phyloP scores from a whole-genome alignment of 2,329 filamentous ascomycete species.

The Sporothrix phasma region DNA sequence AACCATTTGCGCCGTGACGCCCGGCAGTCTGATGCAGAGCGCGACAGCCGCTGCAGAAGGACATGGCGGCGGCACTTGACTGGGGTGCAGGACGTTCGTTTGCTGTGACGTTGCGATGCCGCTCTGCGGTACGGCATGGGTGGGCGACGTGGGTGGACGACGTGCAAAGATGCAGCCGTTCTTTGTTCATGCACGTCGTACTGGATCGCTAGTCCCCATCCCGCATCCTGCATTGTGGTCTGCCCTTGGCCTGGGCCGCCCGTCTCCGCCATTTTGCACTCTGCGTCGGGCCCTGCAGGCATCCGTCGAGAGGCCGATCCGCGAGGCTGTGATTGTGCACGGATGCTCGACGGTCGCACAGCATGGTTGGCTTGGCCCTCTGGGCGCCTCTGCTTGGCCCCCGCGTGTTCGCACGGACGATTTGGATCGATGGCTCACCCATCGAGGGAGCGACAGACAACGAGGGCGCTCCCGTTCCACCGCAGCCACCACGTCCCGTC shows the following conservation, averaged over 20 bases:
- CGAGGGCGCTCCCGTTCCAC: too few relatives aligned
- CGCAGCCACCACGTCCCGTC: too few relatives aligned
- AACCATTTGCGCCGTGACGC: background rate
- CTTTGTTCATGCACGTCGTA: too few relatives aligned
- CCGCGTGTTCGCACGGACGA: background rate
- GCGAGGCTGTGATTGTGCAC: background rate
- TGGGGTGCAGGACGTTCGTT: background rate
- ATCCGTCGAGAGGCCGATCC: background rate
- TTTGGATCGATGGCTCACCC: too few relatives aligned
- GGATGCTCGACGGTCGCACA: background rate
- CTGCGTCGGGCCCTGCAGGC: background rate
- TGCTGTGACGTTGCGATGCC: background rate
- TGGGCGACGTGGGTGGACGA: background rate
- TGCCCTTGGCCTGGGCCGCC: background rate
- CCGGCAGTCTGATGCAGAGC: background rate
- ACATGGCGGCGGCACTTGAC: constrained; percentile 1
- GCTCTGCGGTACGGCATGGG: background rate
- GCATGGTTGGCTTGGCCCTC: too few relatives aligned
- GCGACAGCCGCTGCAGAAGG: background rate
- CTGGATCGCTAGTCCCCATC: background rate
- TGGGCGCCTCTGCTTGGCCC: background rate
- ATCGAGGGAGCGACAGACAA: too few relatives aligned
- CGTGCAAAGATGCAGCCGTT: background rate
- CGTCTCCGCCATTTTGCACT: background rate
- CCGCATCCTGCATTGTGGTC: background rate